phyloP scores from a whole-genome alignment of 2,329 filamentous ascomycete genomes.

The Beauveria brongniartii region DNA sequence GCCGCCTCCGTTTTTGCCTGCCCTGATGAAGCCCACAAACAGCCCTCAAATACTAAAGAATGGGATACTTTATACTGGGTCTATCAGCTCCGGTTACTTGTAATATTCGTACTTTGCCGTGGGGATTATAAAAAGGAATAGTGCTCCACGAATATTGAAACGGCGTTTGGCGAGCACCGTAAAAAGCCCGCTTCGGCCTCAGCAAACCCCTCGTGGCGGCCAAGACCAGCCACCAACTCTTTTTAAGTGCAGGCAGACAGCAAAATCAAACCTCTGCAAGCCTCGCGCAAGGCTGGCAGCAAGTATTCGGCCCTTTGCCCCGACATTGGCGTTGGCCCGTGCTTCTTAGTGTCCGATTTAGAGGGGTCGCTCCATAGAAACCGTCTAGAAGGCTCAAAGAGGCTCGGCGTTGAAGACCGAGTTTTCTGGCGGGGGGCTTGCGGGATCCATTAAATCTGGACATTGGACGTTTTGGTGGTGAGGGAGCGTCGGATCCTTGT shows the following conservation, averaged over 20 bases:
- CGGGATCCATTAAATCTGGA: not conserved
- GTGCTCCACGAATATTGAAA: too few relatives aligned
- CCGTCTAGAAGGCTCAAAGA: not conserved
- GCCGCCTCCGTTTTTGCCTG: too few relatives aligned
- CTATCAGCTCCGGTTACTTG: too few relatives aligned
- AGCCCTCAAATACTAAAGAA: too few relatives aligned
- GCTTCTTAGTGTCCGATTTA: not conserved
- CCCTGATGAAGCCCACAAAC: too few relatives aligned
- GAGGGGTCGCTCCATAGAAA: not conserved
- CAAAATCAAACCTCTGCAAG: not conserved
- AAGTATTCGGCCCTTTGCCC: slow-evolving; percentile 6
- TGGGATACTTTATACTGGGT: too few relatives aligned
- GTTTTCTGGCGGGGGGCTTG: not conserved
- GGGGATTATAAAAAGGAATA: too few relatives aligned
- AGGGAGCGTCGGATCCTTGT: not conserved
- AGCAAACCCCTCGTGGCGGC: too few relatives aligned
- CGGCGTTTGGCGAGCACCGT: too few relatives aligned
- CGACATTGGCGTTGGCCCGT: not conserved
- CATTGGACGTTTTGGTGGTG: not conserved
- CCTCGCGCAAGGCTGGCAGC: not conserved
- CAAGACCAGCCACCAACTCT: too few relatives aligned
- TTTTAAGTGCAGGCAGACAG: not conserved
- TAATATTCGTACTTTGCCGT: too few relatives aligned
- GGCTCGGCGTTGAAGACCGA: not conserved
- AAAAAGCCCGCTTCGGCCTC: too few relatives aligned